These are phyloP conservation scores for Phytophthora pini DNA, from an alignment of 352 stramenopile species.

Conservation along the genomic window DNA sequence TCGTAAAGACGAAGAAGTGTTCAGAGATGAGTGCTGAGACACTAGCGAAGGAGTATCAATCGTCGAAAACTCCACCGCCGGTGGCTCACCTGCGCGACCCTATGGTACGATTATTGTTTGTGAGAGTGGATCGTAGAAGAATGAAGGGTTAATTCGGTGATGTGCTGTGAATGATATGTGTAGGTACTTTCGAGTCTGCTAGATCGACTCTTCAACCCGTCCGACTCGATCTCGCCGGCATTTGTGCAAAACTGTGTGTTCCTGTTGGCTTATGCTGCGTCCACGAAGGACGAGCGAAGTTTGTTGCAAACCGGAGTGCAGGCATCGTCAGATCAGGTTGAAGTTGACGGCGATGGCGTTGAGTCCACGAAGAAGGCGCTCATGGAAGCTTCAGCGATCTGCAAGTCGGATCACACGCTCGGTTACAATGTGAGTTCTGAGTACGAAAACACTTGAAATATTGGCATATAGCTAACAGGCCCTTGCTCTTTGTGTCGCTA, in stretches of 20 bases:
- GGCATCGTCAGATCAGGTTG: slow-evolving; percentile 35
- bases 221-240: slow-evolving; percentile 55
- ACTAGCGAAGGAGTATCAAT: slow-evolving; percentile 76
- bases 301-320: slow-evolving; percentile 58
- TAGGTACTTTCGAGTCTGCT: slow-evolving; percentile 83
- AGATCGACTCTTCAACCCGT: slow-evolving; percentile 85
- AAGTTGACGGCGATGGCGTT: slow-evolving; percentile 60
- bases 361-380: slow-evolving; percentile 74
- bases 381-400: slow-evolving; percentile 75
- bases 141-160: slow-evolving; percentile 3
- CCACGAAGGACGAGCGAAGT: slow-evolving; percentile 78
- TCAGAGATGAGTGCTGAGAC: slow-evolving; percentile 62
- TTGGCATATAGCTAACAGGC: no score
- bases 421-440: slow-evolving; percentile 78
- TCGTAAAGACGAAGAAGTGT: slow-evolving; percentile 80
- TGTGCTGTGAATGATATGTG: background rate
- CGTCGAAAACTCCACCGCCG: slow-evolving; percentile 51
- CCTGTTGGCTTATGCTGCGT: slow-evolving; percentile 78
- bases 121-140: no score
- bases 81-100: slow-evolving; percentile 77
- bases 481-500: background rate
- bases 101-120: slow-evolving; percentile 46
- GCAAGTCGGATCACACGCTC: slow-evolving; percentile 86
- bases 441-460: no score
- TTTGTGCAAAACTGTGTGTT: slow-evolving; percentile 77